A percentile compares a stretch with the other conserved stretches of the same genome.
phyloP scores from a whole-genome alignment of 805 yeast genomes.

The Candida namnaoensis region DNA sequence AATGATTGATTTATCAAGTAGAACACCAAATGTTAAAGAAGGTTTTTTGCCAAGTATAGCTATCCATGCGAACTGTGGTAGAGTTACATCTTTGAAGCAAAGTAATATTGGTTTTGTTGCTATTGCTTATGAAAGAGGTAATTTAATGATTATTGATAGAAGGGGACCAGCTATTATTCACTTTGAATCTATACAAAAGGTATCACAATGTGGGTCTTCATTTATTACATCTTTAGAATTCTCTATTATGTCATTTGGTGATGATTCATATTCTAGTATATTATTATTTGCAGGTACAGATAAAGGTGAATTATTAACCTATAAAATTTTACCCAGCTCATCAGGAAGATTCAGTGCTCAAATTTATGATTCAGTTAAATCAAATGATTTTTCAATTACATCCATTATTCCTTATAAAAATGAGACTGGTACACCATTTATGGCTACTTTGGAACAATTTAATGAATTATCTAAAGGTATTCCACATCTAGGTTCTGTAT shows the following conservation, averaged over 20 bases:
- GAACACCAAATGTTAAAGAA: slow-evolving; percentile 44
- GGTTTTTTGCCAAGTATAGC: slow-evolving; percentile 55
- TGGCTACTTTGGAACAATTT: slow-evolving; percentile 52
- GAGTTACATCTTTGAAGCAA: slow-evolving; percentile 53
- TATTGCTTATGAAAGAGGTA: slow-evolving; percentile 71
- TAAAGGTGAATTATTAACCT: slow-evolving; percentile 59
- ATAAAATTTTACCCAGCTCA: slow-evolving; percentile 54
- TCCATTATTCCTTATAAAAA: slow-evolving; percentile 51
- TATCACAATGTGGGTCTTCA: slow-evolving; percentile 17
- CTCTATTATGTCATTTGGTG: slow-evolving; percentile 59
- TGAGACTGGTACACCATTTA: slow-evolving; percentile 53
- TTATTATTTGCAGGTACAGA: slow-evolving; percentile 70
- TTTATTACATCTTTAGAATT: slow-evolving; percentile 59
- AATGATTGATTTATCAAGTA: slow-evolving; percentile 40
- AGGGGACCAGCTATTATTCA: slow-evolving; percentile 69
- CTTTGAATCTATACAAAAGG: slow-evolving; percentile 24
- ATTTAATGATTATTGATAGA: slow-evolving; percentile 64
- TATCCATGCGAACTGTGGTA: slow-evolving; percentile 34
- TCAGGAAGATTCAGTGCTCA: slow-evolving; percentile 54
- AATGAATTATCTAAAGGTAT: slow-evolving; percentile 53
- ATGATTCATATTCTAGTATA: slow-evolving; percentile 66
- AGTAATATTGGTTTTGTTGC: slow-evolving; percentile 82
- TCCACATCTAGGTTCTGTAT: slow-evolving; percentile 50
- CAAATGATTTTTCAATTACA: slow-evolving; percentile 43
- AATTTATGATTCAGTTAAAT: slow-evolving; percentile 36